These are phyloP conservation scores for Solanum sejunctum DNA, from an alignment of 257 asterid species.

Conservation along the genomic window DNA sequence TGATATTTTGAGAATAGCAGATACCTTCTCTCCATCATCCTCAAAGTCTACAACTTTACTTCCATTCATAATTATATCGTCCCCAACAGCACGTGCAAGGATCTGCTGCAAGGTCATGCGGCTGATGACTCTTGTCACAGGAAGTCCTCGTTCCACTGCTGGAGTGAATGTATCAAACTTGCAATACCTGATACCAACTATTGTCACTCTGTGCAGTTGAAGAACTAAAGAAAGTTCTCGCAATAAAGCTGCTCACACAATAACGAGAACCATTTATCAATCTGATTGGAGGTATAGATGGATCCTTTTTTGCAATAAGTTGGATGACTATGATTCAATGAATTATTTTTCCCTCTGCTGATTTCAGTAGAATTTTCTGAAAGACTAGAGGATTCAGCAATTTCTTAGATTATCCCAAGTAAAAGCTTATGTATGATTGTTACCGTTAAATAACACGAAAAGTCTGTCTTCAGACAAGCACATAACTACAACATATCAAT, in stretches of 20 bases:
- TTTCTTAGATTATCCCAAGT: not conserved
- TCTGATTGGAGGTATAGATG: not conserved
- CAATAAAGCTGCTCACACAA: not conserved
- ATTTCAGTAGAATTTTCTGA: not conserved
- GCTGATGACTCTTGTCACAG: slow-evolving; percentile 84
- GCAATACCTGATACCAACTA: slow-evolving; percentile 57
- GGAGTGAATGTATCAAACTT: slow-evolving; percentile 98
- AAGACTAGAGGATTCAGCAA: not conserved
- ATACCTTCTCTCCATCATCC: slow-evolving; percentile 72
- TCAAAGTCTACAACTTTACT: slow-evolving; percentile 66
- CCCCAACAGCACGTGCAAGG: slow-evolving; percentile 81
- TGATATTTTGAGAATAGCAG: not conserved
- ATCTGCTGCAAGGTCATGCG: slow-evolving; percentile 89
- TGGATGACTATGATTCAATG: not conserved
- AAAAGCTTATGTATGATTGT: not conserved
- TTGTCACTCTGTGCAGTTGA: slow-evolving; percentile 13
- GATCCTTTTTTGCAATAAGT: not conserved
- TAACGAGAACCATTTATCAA: no score
- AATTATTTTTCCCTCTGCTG: not conserved
- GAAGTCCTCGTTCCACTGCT: slow-evolving; percentile 84
- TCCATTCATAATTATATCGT: slow-evolving; percentile 57
- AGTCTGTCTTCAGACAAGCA: not conserved
- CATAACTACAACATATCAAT: not conserved
- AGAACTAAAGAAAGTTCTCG: not conserved
- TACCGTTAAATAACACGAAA: not conserved